Base-by-base conservation (phyloP, 2,329 filamentous ascomycete species). In the Scytalidium sp. region DNA sequence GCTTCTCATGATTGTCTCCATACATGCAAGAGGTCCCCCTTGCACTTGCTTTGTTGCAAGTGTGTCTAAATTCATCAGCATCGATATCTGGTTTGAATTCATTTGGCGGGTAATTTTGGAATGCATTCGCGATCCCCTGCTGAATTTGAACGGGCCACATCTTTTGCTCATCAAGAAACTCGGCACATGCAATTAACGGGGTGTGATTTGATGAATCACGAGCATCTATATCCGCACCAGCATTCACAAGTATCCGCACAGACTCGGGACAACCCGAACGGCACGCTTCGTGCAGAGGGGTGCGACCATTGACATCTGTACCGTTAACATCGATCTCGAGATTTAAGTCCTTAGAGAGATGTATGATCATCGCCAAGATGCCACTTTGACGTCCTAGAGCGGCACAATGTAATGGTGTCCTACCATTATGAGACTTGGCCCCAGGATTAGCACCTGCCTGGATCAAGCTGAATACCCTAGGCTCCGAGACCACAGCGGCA, bases 361-460 rank as follows among this genome's bases (percentile, higher is more conserved):
- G 49, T 3, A 54, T 19, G 10, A 56, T 21, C 13, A 54, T 25
- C 9, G 49, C 54, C 1, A 73, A 53, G 2, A 63, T 59, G 19
- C 73, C 72, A 40, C 54, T 56, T 32, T 68, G 53, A 20, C 67
- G 55, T 3, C 56, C 51, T 11, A 64, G 61, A 3, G 68, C 61
- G 2, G 73, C 69, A 17, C 75, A 47, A 43, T 76, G 73, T 3
- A 77, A 60, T 4, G 67, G 57, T 3, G 64, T 73, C 41, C 68
- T 55, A 0, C 67, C 67, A 6, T 71, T 63, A 3, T 61, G 11
- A 0, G 69, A 72, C 0, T 44, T 20, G 1, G 56, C 51, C 0
- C 45, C 52, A 0, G 67, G 57, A 59, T 74, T 60, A 0, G 70
- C 70, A 3, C 72, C 69, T 3, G 62, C 61, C 3, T 62, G 58